A percentile compares a stretch with the other conserved stretches of the same genome.
These are phyloP conservation scores for Chloranthus sessilifolius DNA, from an alignment of 164 flowering plant species.

Conservation along the genomic window DNA sequence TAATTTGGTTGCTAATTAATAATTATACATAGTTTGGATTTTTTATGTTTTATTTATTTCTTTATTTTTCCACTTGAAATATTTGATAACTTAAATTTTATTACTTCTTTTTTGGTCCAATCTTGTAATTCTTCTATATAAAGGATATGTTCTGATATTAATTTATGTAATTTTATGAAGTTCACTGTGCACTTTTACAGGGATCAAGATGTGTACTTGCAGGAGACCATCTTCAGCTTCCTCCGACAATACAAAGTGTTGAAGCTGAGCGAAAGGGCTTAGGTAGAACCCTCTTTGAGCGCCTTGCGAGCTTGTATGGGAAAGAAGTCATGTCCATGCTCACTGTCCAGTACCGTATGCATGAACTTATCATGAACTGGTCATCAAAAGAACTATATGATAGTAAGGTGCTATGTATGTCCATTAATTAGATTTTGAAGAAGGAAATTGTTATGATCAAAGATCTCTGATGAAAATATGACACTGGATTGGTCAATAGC, in stretches of 20 bases:
- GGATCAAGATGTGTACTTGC: slow-evolving; percentile 94
- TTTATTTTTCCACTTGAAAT: no score
- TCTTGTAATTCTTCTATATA: no score
- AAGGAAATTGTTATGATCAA: no score
- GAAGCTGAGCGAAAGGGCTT: slow-evolving; percentile 97
- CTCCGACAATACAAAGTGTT: slow-evolving; percentile 96
- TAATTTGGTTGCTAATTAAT: no score
- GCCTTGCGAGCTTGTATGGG: slow-evolving; percentile 79
- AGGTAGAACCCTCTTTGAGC: slow-evolving; percentile 96
- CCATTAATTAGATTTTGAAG: not conserved
- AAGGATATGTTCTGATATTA: no score
- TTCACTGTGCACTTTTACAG: slow-evolving; percentile 26
- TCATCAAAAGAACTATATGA: slow-evolving; percentile 92
- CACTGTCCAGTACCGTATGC: slow-evolving; percentile 98
- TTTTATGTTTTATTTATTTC: no score
- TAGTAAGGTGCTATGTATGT: slow-evolving; percentile 56
- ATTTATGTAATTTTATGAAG: no score
- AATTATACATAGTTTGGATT: no score
- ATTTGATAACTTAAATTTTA: no score
- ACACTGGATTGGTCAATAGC: no score
- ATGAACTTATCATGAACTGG: slow-evolving; percentile 93
- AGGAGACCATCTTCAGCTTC: slow-evolving; percentile 99
- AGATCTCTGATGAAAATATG: no score
- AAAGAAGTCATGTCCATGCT: slow-evolving; percentile 85
- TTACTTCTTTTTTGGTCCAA: no score